Base-by-base conservation (phyloP, 2,329 filamentous ascomycete species). In the Pseudogymnoascus sp. region DNA sequence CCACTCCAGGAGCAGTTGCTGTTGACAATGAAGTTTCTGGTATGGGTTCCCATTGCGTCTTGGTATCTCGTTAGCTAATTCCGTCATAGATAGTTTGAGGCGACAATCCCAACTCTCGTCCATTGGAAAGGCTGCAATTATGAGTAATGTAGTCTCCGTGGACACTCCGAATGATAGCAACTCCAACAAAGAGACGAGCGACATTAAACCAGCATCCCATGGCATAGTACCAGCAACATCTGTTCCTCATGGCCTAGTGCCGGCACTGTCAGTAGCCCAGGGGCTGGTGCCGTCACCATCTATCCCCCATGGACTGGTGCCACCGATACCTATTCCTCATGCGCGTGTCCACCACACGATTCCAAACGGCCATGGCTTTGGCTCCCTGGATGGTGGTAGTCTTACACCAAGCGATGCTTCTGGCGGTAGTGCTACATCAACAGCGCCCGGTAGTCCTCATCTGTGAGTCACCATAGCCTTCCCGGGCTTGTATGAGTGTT, bases 81-180 rank as follows among this genome's bases (percentile, higher is more conserved):
- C 47, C 16, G n/a, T 20, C 47, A 16, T 32, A 54, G 47, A 54
- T 32, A 54, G 47, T 18, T 11, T 54, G 25, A 54, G 47, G 28
- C 47, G 47, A 54, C 47, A 54, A 28, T 54, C 47, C n/a, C 47
- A 54, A 32, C 47, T 54, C 28, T 54, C 47, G 8, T 54, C 47
- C 28, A 58, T 58, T 18, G 34, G 57, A n/a, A 58, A 58, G 18
- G 57, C 57, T 39, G 57, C 57, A 25, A 58, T 58, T 32, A 54
- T 54, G 65, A 39, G 66, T 67, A 43, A 70, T 60, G 11, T 69
- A 66, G 57, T 71, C 67, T 1, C 69, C 65, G 59, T 71, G 68
- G 43, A 70, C 67, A 25, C 69, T 67, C 30, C 68, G 63, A 14
- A 68, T 64, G 47, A 70, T 68, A 7, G 67, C 68, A 14, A 66